These are phyloP conservation scores for Eragrostis tef DNA, from an alignment of 202 grass and related monocot species.

Conservation along the genomic window DNA sequence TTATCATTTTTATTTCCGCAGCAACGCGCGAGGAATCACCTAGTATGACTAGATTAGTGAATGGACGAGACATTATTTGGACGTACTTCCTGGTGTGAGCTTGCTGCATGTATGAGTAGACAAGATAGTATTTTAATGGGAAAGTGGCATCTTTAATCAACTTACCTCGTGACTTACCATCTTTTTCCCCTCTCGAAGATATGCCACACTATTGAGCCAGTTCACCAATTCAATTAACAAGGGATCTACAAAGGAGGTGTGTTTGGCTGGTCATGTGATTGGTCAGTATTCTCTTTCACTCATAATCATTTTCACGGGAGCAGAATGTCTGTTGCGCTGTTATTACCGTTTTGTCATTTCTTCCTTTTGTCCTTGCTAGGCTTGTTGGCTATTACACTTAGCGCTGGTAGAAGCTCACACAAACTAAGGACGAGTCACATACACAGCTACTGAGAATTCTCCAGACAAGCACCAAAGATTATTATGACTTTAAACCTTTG, in stretches of 20 bases:
- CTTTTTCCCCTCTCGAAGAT: slow-evolving; percentile 53
- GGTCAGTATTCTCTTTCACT: slow-evolving; percentile 45
- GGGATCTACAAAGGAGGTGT: slow-evolving; percentile 76
- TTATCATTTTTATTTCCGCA: no score
- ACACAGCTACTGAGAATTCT: slow-evolving; percentile 64
- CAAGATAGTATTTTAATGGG: neutral
- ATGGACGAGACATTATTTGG: neutral
- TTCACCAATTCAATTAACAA: slow-evolving; percentile 78
- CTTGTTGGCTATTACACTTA: slow-evolving; percentile 75
- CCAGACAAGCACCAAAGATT: slow-evolving; percentile 70
- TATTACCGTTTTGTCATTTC: slow-evolving; percentile 7
- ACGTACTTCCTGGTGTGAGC: no score
- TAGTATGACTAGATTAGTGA: neutral
- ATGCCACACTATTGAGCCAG: slow-evolving; percentile 66
- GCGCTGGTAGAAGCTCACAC: slow-evolving; percentile 58
- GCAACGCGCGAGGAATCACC: no score
- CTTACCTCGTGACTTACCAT: slow-evolving; percentile 10
- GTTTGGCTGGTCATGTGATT: slow-evolving; percentile 69
- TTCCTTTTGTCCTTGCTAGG: slow-evolving; percentile 36
- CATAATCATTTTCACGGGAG: neutral
- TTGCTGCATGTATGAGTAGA: neutral
- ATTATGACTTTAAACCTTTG: neutral
- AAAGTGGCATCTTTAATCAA: neutral
- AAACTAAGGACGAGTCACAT: slow-evolving; percentile 72
- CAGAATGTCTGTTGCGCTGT: neutral